A percentile compares a stretch with the other conserved stretches of the same genome.
Evolutionary conservation across 306 rosid genomes (phyloP).

Genomic region (Sphenostylis stenocarpa): DNA sequence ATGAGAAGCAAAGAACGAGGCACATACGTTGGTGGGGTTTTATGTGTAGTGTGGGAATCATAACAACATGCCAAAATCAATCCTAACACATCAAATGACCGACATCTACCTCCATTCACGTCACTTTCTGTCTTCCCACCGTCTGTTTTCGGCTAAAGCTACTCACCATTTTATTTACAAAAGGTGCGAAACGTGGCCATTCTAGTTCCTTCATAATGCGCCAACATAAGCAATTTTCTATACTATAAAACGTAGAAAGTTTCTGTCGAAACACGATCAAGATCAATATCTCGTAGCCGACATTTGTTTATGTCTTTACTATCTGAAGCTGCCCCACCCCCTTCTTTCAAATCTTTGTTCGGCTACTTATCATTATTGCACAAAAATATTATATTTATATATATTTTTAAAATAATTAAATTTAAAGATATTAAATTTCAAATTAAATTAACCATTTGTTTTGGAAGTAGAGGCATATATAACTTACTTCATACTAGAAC

Average conservation of each 20-base stretch:
- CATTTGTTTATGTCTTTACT: neutral
- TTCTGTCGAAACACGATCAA: neutral
- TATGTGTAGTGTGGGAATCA: neutral
- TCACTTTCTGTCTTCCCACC: conserved; percentile 18
- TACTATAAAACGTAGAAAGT: neutral
- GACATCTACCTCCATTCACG: conserved; percentile 36
- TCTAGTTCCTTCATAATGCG: neutral
- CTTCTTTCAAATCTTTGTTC: neutral
- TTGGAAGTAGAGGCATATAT: too few species aligned
- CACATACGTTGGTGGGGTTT: neutral
- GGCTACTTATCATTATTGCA: neutral
- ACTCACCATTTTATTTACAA: neutral
- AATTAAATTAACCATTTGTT: too few species aligned
- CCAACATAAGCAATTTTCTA: neutral
- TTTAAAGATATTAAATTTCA: too few species aligned
- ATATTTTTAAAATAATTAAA: too few species aligned
- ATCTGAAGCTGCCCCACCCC: neutral
- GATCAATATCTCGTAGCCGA: neutral
- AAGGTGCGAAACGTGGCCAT: conserved; percentile 1
- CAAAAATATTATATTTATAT: neutral
- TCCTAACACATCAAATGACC: conserved; percentile 35
- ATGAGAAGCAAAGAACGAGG: neutral
- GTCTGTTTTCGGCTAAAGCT: too few species aligned
- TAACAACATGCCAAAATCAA: neutral
- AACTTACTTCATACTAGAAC: too few species aligned